A percentile compares a stretch with the other conserved stretches of the same genome.
Conservation (phyloP, 2,329 filamentous ascomycete species). For the Metarhizium guizhouense region DNA sequence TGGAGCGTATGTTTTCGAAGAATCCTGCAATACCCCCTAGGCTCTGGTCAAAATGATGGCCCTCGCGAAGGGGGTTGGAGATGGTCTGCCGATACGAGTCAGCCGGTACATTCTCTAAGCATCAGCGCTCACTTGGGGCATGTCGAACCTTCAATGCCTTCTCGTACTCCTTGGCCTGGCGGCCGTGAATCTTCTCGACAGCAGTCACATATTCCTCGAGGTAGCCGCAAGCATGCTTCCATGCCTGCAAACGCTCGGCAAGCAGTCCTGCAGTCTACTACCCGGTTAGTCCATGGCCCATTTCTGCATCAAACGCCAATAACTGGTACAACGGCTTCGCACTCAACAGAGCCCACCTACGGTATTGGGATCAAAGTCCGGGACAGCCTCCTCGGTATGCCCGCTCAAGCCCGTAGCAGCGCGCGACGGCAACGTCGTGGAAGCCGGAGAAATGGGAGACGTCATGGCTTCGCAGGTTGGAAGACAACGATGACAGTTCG, state of each 20-base stretch:
- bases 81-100: slow-evolving; percentile 52
- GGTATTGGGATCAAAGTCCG: slow-evolving; percentile 48
- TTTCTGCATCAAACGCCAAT: background rate
- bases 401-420: slow-evolving; percentile 35
- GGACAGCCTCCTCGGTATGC: slow-evolving; percentile 48
- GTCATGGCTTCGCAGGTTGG: slow-evolving; percentile 13
- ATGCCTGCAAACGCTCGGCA: slow-evolving; percentile 80
- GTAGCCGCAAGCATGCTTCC: slow-evolving; percentile 90
- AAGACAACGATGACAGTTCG: background rate
- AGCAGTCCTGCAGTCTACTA: slow-evolving; percentile 68
- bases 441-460: slow-evolving; percentile 20
- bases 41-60: slow-evolving; percentile 85
- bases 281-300: background rate
- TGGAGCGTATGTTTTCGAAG: slow-evolving; percentile 89
- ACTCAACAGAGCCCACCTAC: slow-evolving; percentile 29
- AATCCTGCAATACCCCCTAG: slow-evolving; percentile 81
- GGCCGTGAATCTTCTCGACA: slow-evolving; percentile 77
- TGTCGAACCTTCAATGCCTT: slow-evolving; percentile 67
- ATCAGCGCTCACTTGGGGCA: background rate
- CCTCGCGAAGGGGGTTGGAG: slow-evolving; percentile 75
- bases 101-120: background rate
- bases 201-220: slow-evolving; percentile 82
- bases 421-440: slow-evolving; percentile 33
- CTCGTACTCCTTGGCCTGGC: slow-evolving; percentile 90
- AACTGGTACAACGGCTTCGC: background rate